Evolutionary conservation across 164 flowering plant species (phyloP).

Genomic region (Euptelea pleiosperma): DNA sequence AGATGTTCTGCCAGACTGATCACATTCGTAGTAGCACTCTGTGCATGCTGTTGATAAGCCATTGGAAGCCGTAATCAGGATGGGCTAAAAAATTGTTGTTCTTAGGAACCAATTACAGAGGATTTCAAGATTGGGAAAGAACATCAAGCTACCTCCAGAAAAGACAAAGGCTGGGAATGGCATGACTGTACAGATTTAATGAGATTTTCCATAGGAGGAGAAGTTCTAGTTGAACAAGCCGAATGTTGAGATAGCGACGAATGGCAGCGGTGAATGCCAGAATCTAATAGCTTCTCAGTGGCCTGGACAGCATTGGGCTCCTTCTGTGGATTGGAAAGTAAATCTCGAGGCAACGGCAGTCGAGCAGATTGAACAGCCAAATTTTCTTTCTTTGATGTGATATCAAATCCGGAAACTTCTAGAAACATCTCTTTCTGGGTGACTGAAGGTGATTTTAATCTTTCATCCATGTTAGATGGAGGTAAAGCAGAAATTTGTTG

Average conservation of each 20-base stretch:
- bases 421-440: constrained; percentile 21
- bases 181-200: constrained; percentile 56
- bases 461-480: constrained; percentile 37
- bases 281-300: constrained; percentile 38
- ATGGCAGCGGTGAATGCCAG: constrained; percentile 70
- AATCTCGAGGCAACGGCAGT: constrained; percentile 9
- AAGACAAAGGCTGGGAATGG: constrained; percentile 87
- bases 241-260: constrained; percentile 70
- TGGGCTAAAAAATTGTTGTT: not conserved
- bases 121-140: not conserved
- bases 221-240: constrained; percentile 35
- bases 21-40: constrained; percentile 35
- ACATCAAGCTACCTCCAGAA: constrained; percentile 54
- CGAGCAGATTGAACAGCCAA: constrained; percentile 23
- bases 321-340: constrained; percentile 22
- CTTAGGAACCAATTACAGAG: not conserved
- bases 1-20: constrained; percentile 69
- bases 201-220: constrained; percentile 50
- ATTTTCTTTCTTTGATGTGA: constrained; percentile 29
- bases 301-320: constrained; percentile 22
- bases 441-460: constrained; percentile 26
- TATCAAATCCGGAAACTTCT: constrained; percentile 32
- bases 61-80: constrained; percentile 12
- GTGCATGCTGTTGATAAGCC: constrained; percentile 39
- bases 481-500: constrained; percentile 40